phyloP scores from a whole-genome alignment of 129 eudicot genomes.

The Arctium lappa region DNA sequence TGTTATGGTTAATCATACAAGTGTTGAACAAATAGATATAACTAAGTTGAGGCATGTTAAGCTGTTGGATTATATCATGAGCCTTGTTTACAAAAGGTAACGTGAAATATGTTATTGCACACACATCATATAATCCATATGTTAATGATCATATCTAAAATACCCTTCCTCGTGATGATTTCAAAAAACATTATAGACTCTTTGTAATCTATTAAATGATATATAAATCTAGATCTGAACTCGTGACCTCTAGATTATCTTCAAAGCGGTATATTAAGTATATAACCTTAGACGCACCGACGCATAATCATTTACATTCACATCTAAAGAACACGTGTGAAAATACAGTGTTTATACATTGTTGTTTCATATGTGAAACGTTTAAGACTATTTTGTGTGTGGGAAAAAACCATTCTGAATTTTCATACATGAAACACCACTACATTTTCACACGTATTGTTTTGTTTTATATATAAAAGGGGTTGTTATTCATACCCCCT shows the following conservation, averaged over 20 bases:
- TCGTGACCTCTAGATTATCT: not conserved
- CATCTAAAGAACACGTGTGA: too few relatives aligned
- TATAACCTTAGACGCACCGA: too few relatives aligned
- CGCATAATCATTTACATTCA: not conserved
- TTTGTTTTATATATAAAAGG: too few relatives aligned
- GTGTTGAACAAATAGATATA: not conserved
- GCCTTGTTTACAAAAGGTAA: not conserved
- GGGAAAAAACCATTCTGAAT: too few relatives aligned
- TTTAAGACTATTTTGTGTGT: not conserved
- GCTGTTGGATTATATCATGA: not conserved
- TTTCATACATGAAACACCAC: too few relatives aligned
- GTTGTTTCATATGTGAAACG: not conserved
- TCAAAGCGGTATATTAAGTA: not conserved
- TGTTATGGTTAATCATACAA: not conserved
- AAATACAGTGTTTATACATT: not conserved
- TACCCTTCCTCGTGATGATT: not conserved
- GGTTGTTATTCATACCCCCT: too few relatives aligned
- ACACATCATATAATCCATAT: not conserved
- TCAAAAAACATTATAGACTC: not conserved
- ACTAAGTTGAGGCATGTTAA: not conserved
- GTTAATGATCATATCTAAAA: not conserved
- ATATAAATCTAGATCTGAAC: not conserved
- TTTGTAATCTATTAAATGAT: not conserved
- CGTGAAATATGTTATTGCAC: not conserved
- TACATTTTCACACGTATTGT: too few relatives aligned